Conservation (phyloP, 768 basidiomycete species). For the Boletus speciosus region DNA sequence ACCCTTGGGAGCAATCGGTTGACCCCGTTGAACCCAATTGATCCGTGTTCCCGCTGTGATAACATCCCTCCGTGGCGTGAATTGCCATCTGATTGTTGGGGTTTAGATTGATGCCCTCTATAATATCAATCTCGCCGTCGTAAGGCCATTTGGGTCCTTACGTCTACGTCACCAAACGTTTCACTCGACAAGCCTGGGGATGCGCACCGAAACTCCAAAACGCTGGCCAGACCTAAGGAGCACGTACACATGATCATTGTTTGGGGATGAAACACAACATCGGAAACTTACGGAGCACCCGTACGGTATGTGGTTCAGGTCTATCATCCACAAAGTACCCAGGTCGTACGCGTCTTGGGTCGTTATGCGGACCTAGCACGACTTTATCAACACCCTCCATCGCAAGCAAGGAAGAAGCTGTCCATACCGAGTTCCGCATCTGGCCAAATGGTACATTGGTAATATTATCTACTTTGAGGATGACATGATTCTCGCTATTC, state of each 20-base stretch:
- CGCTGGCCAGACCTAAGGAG: slow-evolving; percentile 28
- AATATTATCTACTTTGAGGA: slow-evolving; percentile 73
- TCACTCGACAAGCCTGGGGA: background rate
- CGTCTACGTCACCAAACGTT: background rate
- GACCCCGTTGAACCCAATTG: slow-evolving; percentile 33
- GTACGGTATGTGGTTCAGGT: slow-evolving; percentile 48
- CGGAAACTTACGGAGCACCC: slow-evolving; percentile 50
- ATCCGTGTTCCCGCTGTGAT: slow-evolving; percentile 25
- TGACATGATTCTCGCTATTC: slow-evolving; percentile 57
- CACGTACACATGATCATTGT: background rate
- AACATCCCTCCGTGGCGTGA: slow-evolving; percentile 44
- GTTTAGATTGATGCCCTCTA: slow-evolving; percentile 57
- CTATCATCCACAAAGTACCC: slow-evolving; percentile 47
- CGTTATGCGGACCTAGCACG: slow-evolving; percentile 42
- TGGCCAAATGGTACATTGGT: slow-evolving; percentile 49
- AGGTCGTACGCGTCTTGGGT: slow-evolving; percentile 40
- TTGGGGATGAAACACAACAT: slow-evolving; percentile 1
- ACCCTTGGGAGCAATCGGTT: slow-evolving; percentile 20
- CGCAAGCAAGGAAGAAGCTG: background rate
- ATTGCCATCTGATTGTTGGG: slow-evolving; percentile 54
- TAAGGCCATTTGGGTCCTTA: slow-evolving; percentile 39
- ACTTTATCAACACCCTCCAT: background rate
- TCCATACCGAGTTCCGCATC: slow-evolving; percentile 57
- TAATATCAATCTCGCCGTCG: slow-evolving; percentile 56
- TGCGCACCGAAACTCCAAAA: slow-evolving; percentile 31